Percentiles rank a stretch among this genome's conserved stretches.
Evolutionary conservation across 1,284 basidiomycete species (phyloP).

Genomic region (Trichosporon coremiiforme): DNA sequence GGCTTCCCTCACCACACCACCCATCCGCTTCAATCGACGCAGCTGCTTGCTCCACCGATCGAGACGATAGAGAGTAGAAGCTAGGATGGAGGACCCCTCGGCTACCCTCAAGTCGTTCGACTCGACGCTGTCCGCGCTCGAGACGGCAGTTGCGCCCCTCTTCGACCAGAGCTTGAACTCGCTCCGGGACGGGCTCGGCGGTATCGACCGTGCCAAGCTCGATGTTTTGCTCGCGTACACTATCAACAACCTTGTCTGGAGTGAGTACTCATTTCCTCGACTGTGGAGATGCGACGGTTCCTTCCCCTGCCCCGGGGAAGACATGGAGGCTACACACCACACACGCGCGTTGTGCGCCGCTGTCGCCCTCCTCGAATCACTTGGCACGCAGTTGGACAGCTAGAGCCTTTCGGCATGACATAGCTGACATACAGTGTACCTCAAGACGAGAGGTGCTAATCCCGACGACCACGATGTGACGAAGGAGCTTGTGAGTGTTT

Average conservation of each 20-base stretch:
- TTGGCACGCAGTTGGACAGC: no score
- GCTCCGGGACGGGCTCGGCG: conserved; percentile 19
- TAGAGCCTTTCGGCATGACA: not conserved
- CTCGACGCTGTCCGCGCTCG: conserved; percentile 25
- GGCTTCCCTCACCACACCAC: not conserved
- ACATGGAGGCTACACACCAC: no score
- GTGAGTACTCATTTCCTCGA: conserved; percentile 35
- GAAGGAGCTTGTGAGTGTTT: conserved; percentile 44
- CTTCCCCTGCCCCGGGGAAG: no score
- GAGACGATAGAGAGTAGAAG: not conserved
- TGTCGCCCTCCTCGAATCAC: no score
- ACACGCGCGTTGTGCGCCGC: no score
- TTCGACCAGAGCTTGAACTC: conserved; percentile 23
- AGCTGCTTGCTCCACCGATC: not conserved
- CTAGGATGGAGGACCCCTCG: conserved; percentile 26
- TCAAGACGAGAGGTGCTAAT: conserved; percentile 50
- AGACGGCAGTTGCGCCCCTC: conserved; percentile 28
- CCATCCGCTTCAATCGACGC: not conserved
- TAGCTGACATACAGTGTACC: conserved; percentile 44
- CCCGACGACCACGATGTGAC: conserved; percentile 50
- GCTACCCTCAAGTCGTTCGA: conserved; percentile 23
- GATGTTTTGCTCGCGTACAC: conserved; percentile 48
- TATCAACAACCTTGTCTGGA: conserved; percentile 52
- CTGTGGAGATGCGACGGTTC: no score
- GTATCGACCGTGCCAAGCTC: conserved; percentile 47